Conservation (phyloP, 805 yeast species). For the Candida maesae region DNA sequence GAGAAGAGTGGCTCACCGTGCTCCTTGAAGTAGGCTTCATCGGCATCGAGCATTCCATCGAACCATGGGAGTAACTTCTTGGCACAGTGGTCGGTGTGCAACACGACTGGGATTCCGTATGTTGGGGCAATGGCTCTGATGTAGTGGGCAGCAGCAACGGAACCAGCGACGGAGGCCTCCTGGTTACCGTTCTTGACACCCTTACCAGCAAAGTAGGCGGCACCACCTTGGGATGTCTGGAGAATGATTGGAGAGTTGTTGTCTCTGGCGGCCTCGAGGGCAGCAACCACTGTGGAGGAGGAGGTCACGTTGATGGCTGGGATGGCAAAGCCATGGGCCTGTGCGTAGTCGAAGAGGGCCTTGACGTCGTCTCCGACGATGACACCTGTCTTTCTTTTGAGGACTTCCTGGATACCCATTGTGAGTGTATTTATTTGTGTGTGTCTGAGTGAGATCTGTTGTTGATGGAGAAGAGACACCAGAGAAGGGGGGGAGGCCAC, state of each 20-base stretch:
- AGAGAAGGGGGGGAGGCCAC: too few species aligned
- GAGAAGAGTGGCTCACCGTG: slow-evolving; percentile 97
- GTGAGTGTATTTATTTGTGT: slow-evolving; percentile 9
- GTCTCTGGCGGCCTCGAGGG: slow-evolving; percentile 96
- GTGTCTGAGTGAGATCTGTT: too few species aligned
- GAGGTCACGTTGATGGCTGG: slow-evolving; percentile 99
- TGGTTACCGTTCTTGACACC: slow-evolving; percentile 94
- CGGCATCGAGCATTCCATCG: slow-evolving; percentile 97
- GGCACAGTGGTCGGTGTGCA: slow-evolving; percentile 99
- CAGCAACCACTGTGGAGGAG: slow-evolving; percentile 95
- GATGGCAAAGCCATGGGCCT: slow-evolving; percentile 88
- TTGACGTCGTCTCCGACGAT: slow-evolving; percentile 96
- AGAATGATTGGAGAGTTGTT: slow-evolving; percentile 90
- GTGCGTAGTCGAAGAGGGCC: slow-evolving; percentile 85
- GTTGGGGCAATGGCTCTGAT: slow-evolving; percentile 94
- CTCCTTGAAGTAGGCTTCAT: slow-evolving; percentile 81
- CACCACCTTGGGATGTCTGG: slow-evolving; percentile 99
- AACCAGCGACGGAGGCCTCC: slow-evolving; percentile 89
- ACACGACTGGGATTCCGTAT: slow-evolving; percentile 93
- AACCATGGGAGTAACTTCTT: slow-evolving; percentile 97
- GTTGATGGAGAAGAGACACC: too few species aligned
- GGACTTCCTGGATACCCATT: slow-evolving; percentile 71
- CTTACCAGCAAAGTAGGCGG: slow-evolving; percentile 99
- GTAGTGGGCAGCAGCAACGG: slow-evolving; percentile 96
- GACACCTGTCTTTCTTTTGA: slow-evolving; percentile 92